Conservation (phyloP, 2,329 filamentous ascomycete species). For the Plenodomus tracheiphilus region DNA sequence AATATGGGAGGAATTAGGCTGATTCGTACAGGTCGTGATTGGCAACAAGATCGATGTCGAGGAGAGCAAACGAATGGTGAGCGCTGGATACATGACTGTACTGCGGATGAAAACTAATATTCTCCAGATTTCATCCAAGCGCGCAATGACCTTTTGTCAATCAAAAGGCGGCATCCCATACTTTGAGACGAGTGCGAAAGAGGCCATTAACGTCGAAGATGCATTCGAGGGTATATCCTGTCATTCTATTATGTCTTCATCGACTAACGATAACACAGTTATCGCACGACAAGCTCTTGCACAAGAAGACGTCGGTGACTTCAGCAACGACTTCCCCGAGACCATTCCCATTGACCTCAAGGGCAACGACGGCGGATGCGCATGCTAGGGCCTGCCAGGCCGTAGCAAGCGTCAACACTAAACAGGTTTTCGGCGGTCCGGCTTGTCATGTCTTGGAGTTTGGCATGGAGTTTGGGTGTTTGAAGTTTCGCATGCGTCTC, state of each 20-base stretch:
- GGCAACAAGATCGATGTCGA: constrained; percentile 99
- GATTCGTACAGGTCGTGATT: constrained; percentile 73
- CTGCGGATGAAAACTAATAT: constrained; percentile 10
- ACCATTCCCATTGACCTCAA: constrained; percentile 98
- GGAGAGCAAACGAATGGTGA: constrained; percentile 90
- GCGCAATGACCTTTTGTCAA: constrained; percentile 96
- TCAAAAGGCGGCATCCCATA: constrained; percentile 97
- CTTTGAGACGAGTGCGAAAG: constrained; percentile 98
- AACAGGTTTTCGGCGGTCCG: not conserved
- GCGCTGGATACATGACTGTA: constrained; percentile 26
- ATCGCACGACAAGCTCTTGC: constrained; percentile 94
- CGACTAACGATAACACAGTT: constrained; percentile 57
- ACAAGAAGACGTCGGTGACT: constrained; percentile 97
- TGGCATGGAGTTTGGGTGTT: constrained; percentile 28
- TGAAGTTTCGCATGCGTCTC: constrained; percentile 25
- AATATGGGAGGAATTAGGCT: constrained; percentile 6
- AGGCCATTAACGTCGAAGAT: constrained; percentile 96
- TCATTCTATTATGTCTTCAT: not conserved
- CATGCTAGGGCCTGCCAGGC: constrained; percentile 63
- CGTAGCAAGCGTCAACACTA: constrained; percentile 9
- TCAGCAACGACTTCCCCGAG: constrained; percentile 94
- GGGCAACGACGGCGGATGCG: constrained; percentile 88
- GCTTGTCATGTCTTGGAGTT: constrained; percentile 21
- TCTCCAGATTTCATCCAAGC: constrained; percentile 82
- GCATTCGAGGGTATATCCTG: constrained; percentile 64